Evolutionary conservation across 176 grass and related monocot species (phyloP).

Genomic region (Eragrostis nindensis): DNA sequence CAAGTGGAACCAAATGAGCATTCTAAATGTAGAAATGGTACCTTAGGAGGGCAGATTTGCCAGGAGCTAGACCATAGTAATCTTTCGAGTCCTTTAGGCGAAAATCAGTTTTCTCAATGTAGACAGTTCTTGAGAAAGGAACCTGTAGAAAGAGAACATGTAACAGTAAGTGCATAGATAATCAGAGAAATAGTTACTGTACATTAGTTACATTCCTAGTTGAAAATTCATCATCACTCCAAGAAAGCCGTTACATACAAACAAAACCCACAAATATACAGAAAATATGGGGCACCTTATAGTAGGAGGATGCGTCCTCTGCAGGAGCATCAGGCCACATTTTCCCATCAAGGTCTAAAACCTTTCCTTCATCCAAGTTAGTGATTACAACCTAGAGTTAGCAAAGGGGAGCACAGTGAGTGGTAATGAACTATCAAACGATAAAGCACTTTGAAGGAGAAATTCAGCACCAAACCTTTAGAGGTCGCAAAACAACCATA

Average conservation of each 20-base stretch:
- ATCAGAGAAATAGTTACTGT: slow-evolving; percentile 16
- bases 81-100: slow-evolving; percentile 94
- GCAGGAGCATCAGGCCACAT: slow-evolving; percentile 98
- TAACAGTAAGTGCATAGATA: background rate
- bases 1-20: slow-evolving; percentile 32
- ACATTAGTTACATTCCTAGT: background rate
- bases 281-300: slow-evolving; percentile 66
- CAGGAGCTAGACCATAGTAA: slow-evolving; percentile 94
- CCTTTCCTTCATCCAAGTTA: slow-evolving; percentile 81
- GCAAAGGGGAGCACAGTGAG: slow-evolving; percentile 5
- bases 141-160: slow-evolving; percentile 50
- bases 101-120: slow-evolving; percentile 95
- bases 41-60: slow-evolving; percentile 92
- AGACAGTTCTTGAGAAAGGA: slow-evolving; percentile 70
- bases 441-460: slow-evolving; percentile 21
- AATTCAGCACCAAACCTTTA: slow-evolving; percentile 69
- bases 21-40: slow-evolving; percentile 36
- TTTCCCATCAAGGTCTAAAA: slow-evolving; percentile 88
- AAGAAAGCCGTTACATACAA: slow-evolving; percentile 9
- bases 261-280: background rate
- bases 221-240: background rate
- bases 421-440: slow-evolving; percentile 26
- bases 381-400: slow-evolving; percentile 86
- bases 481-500: slow-evolving; percentile 87
- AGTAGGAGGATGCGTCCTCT: slow-evolving; percentile 73